phyloP scores from a whole-genome alignment of 768 basidiomycete species.

The Boletus speciosus region DNA sequence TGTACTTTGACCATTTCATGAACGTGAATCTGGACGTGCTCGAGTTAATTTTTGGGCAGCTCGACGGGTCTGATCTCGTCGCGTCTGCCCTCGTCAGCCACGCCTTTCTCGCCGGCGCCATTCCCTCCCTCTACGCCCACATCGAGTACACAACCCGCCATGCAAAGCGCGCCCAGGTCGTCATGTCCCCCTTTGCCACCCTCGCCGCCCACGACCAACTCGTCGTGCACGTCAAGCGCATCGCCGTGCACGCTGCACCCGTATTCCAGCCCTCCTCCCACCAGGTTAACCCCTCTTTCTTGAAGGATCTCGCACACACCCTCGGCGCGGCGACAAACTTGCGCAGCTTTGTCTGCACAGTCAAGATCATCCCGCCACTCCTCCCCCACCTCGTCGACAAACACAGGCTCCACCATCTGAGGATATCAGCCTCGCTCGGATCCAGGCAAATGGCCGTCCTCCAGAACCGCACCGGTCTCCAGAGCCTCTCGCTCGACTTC shows the following conservation, averaged over 20 bases:
- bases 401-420: slow-evolving; percentile 42
- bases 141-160: slow-evolving; percentile 54
- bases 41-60: slow-evolving; percentile 57
- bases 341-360: slow-evolving; percentile 52
- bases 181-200: slow-evolving; percentile 60
- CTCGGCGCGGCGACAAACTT: slow-evolving; percentile 52
- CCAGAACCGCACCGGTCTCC: slow-evolving; percentile 37
- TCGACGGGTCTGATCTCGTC: slow-evolving; percentile 53
- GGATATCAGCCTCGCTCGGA: slow-evolving; percentile 53
- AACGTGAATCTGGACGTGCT: slow-evolving; percentile 72
- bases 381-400: slow-evolving; percentile 46
- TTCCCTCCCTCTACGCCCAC: slow-evolving; percentile 58
- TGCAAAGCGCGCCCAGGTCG: slow-evolving; percentile 48
- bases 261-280: slow-evolving; percentile 29
- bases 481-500: slow-evolving; percentile 49
- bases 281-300: slow-evolving; percentile 42
- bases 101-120: slow-evolving; percentile 60
- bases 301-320: slow-evolving; percentile 49
- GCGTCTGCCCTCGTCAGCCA: slow-evolving; percentile 61
- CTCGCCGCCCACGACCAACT: slow-evolving; percentile 50
- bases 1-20: slow-evolving; percentile 17
- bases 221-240: slow-evolving; percentile 54
- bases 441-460: slow-evolving; percentile 47
- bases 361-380: slow-evolving; percentile 45
- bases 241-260: slow-evolving; percentile 55